Conservation (phyloP, 371 early-diverging fungal genomes). For the Apophysomyces elegans region DNA sequence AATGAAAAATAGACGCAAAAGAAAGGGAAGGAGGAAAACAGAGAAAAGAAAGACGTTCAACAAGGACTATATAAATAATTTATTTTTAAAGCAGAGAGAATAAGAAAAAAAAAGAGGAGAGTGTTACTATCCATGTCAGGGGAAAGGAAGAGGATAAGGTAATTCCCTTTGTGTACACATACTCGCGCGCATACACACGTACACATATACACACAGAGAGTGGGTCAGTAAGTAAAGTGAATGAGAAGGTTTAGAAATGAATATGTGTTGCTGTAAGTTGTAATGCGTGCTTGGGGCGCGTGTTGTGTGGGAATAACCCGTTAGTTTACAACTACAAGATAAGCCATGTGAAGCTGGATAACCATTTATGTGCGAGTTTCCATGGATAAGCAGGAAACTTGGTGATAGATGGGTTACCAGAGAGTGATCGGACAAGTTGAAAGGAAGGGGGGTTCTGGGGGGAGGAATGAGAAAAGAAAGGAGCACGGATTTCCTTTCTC, state of each 20-base stretch:
- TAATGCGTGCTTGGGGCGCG: background rate
- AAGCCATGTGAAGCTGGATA: background rate
- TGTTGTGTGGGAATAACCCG: constrained; percentile 9
- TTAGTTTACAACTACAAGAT: background rate
- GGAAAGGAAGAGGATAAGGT: background rate
- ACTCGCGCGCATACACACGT: too few relatives aligned
- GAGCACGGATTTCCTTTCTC: constrained; percentile 7
- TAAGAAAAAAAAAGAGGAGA: constrained; percentile 11
- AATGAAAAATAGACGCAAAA: constrained; percentile 6
- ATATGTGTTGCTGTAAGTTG: too few relatives aligned
- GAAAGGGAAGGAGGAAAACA: constrained; percentile 17
- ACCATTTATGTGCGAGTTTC: background rate
- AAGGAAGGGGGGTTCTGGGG: background rate
- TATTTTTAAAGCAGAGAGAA: background rate
- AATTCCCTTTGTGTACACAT: too few relatives aligned
- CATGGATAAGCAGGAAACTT: background rate
- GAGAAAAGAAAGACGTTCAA: background rate
- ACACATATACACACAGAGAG: too few relatives aligned
- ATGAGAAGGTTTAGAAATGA: too few relatives aligned
- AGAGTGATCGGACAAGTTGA: background rate
- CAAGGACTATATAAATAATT: constrained; percentile 6
- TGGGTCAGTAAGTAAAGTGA: too few relatives aligned
- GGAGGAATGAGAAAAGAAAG: background rate
- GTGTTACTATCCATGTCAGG: background rate
- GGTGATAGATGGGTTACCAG: background rate